Base-by-base conservation (phyloP, 495 filamentous ascomycete genomes). In the Hypoxylon subgilvum region DNA sequence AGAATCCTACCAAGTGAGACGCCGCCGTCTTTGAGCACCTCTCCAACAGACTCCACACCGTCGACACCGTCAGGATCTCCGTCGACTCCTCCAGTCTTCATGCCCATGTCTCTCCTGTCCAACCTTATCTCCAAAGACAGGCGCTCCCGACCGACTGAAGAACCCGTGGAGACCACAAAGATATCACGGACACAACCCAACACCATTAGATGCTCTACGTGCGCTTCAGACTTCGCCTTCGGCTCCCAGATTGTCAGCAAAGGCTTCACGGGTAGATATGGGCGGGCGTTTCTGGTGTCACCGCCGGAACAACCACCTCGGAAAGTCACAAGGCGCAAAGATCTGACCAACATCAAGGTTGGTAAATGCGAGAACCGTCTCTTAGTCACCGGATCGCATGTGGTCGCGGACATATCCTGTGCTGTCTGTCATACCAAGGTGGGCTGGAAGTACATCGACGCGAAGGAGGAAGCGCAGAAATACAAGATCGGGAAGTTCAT, bases 401-500 rank as follows among this genome's bases (percentile, higher is more conserved):
- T 84, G 1, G 82, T 85, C 1, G 77, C 80, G n/a, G 82, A 85
- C 65, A 77, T 84, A 22, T 69, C 45, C 43, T 84, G 81, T 52
- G 52, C 45, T 7, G 79, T 69, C n/a, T 88, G 93, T 68, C 80
- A 79, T 3, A 83, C 71, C 35, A 83, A 88, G 34, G 69, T 97
- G 13, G 93, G 93, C 7, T 97, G 93, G 93, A 96, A 96, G 72
- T 97, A 97, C 69, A 81, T 96, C 45, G 84, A 84, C 35, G 93
- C 93, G 0, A 86, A 88, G 46, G 89, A 96, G 65, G 79, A 86
- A 57, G 79, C 77, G 31, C 93, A 97, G 70, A 80, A 82, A 47
- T 97, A 97, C 74, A 97, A 97, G 70, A 86, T 97, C 22, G 93
- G 93, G 22, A 96, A 96, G 70, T 96, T 92, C 64, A 96, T 97